A percentile compares a stretch with the other conserved stretches of the same genome.
These are phyloP conservation scores for Alternaria atra DNA, from an alignment of 2,329 filamentous ascomycete genomes.

Conservation along the genomic window DNA sequence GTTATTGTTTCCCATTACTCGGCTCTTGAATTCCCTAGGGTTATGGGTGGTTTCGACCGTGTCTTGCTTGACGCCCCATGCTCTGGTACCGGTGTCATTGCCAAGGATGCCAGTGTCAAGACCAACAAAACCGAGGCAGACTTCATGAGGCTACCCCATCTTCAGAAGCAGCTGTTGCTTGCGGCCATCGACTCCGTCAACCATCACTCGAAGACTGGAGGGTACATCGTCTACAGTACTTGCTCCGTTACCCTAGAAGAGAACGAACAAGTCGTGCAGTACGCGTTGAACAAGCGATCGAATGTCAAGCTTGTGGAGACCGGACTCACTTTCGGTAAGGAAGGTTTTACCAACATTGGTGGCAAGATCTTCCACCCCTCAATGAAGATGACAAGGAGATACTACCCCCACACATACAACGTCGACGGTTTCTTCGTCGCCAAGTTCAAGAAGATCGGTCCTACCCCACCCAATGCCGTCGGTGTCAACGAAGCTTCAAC, in stretches of 20 bases:
- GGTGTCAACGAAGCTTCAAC: conserved; percentile 37
- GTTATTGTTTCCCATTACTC: conserved; percentile 96
- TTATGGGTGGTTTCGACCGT: conserved; percentile 95
- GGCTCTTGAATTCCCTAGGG: conserved; percentile 89
- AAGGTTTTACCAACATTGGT: conserved; percentile 90
- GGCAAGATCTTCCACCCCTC: conserved; percentile 90
- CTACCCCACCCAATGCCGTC: conserved; percentile 71
- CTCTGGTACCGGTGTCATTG: conserved; percentile 95
- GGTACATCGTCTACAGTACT: conserved; percentile 95
- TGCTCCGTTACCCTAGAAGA: conserved; percentile 95
- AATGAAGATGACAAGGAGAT: conserved; percentile 65
- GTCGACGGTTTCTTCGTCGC: conserved; percentile 98
- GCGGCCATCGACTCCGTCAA: conserved; percentile 95
- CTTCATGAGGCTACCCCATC: conserved; percentile 90
- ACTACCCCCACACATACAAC: conserved; percentile 51
- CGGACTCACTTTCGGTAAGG: conserved; percentile 86
- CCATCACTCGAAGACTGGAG: conserved; percentile 89
- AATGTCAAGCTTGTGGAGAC: conserved; percentile 95
- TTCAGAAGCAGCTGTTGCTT: conserved; percentile 92
- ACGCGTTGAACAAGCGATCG: conserved; percentile 87
- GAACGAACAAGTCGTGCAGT: conserved; percentile 92
- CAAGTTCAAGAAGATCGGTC: conserved; percentile 93
- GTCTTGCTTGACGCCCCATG: conserved; percentile 95
- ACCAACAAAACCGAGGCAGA: conserved; percentile 92
- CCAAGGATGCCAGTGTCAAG: conserved; percentile 95